A percentile compares a stretch with the other conserved stretches of the same genome.
phyloP scores from a whole-genome alignment of 768 basidiomycete species.

The Boletus barrowsii region DNA sequence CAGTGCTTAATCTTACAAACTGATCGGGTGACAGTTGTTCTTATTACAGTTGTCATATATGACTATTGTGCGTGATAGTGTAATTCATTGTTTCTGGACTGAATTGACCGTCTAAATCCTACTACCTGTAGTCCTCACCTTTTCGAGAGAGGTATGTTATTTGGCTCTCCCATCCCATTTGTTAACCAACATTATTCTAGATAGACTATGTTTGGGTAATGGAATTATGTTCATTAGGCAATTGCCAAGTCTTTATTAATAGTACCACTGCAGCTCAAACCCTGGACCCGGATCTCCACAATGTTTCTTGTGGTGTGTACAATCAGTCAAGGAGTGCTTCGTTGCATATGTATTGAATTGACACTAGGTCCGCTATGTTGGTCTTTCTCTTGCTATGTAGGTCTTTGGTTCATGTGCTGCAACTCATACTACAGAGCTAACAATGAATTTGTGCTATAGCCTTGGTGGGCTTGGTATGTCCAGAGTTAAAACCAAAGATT shows the following conservation, averaged over 20 bases:
- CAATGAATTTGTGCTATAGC: background rate
- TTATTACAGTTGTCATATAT: background rate
- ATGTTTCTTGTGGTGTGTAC: slow-evolving; percentile 8
- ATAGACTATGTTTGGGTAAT: slow-evolving; percentile 18
- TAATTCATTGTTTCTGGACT: background rate
- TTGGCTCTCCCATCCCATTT: rapidly evolving
- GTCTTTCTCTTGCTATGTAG: slow-evolving; percentile 1
- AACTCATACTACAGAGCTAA: background rate
- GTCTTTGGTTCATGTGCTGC: background rate
- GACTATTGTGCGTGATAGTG: slow-evolving; percentile 5
- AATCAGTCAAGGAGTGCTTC: no score
- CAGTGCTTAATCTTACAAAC: background rate
- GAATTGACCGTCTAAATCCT: no score
- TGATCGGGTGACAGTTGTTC: background rate
- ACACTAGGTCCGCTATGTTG: slow-evolving; percentile 1
- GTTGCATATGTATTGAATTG: no score
- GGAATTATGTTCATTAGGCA: background rate
- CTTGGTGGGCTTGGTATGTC: background rate
- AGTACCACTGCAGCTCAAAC: background rate
- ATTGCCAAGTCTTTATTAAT: background rate
- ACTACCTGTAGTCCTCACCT: slow-evolving; percentile 3
- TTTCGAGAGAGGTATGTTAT: slow-evolving; percentile 1
- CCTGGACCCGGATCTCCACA: slow-evolving; percentile 9
- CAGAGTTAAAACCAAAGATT: no score
- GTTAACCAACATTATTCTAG: background rate